phyloP scores from a whole-genome alignment of 805 yeast genomes.

The Teunomyces panamensis region DNA sequence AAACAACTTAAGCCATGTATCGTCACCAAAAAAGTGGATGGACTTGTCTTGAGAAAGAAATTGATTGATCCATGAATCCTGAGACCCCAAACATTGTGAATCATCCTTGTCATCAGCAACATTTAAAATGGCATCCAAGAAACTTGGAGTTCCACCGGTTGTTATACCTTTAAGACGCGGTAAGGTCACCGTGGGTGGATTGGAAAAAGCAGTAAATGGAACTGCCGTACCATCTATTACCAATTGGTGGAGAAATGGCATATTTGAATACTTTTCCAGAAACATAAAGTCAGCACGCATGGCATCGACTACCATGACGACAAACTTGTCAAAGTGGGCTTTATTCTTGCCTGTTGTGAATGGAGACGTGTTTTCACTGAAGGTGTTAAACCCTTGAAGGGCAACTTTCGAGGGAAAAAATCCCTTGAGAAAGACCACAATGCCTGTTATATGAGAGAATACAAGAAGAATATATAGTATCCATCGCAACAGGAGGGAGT shows the following conservation, averaged over 20 bases:
- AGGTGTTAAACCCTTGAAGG: conserved; percentile 53
- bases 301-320: conserved; percentile 90
- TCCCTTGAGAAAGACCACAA: conserved; percentile 69
- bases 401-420: conserved; percentile 90
- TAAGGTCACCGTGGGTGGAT: conserved; percentile 95
- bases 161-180: conserved; percentile 93
- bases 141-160: conserved; percentile 92
- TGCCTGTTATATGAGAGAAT: conserved; percentile 38
- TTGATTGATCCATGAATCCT: conserved; percentile 87
- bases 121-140: conserved; percentile 89
- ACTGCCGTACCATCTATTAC: conserved; percentile 67
- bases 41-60: conserved; percentile 39
- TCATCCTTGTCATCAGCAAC: conserved; percentile 85
- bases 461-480: conserved; percentile 9
- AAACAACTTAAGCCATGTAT: conserved; percentile 92
- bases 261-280: conserved; percentile 53
- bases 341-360: conserved; percentile 16
- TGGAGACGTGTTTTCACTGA: conserved; percentile 22
- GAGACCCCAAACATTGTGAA: conserved; percentile 63
- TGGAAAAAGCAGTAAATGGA: conserved; percentile 88
- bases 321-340: conserved; percentile 57
- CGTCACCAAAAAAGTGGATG: conserved; percentile 92
- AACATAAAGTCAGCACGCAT: conserved; percentile 85
- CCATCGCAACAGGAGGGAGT: conserved; percentile 14
- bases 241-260: conserved; percentile 64